Conservation (phyloP, 1,284 basidiomycete genomes). For the Trametes versicolor region DNA sequence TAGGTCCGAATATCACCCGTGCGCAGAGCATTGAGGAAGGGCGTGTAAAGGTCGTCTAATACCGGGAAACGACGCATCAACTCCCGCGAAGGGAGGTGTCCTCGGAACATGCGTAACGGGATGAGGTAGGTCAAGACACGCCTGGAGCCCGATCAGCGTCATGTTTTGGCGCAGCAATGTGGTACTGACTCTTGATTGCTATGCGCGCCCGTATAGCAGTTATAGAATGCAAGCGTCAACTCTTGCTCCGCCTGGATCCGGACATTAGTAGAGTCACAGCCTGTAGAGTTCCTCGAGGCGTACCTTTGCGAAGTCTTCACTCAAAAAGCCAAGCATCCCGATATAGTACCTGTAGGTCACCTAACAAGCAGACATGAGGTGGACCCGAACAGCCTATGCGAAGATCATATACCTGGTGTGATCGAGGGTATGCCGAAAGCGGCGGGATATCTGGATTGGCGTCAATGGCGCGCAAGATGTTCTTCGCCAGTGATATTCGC, state of each 20-base stretch:
- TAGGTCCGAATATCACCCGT: constrained; percentile 84
- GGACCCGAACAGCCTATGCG: not conserved
- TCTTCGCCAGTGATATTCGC: constrained; percentile 91
- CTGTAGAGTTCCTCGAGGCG: constrained; percentile 16
- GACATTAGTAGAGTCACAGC: not conserved
- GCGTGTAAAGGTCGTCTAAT: constrained; percentile 78
- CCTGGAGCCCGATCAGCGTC: constrained; percentile 48
- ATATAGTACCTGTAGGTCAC: constrained; percentile 94
- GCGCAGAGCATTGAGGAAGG: constrained; percentile 84
- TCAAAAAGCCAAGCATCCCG: constrained; percentile 93
- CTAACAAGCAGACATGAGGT: constrained; percentile 46
- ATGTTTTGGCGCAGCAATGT: not conserved
- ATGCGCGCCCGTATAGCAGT: constrained; percentile 74
- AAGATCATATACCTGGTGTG: constrained; percentile 79
- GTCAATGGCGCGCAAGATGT: constrained; percentile 89
- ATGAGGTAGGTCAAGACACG: constrained; percentile 92
- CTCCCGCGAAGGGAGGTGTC: constrained; percentile 79
- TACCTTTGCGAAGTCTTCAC: constrained; percentile 90
- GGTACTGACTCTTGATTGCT: constrained; percentile 82
- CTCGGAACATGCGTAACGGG: constrained; percentile 87
- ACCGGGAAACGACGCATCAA: constrained; percentile 79
- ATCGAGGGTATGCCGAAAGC: constrained; percentile 78
- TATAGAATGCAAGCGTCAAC: constrained; percentile 83
- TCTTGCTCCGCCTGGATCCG: constrained; percentile 77
- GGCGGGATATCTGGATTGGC: constrained; percentile 89